Evolutionary conservation across 1,139 yeast species (phyloP), one percentile per base, ranked within the genome.

Genomic region (Nadsonia starkeyi-henricii): DNA sequence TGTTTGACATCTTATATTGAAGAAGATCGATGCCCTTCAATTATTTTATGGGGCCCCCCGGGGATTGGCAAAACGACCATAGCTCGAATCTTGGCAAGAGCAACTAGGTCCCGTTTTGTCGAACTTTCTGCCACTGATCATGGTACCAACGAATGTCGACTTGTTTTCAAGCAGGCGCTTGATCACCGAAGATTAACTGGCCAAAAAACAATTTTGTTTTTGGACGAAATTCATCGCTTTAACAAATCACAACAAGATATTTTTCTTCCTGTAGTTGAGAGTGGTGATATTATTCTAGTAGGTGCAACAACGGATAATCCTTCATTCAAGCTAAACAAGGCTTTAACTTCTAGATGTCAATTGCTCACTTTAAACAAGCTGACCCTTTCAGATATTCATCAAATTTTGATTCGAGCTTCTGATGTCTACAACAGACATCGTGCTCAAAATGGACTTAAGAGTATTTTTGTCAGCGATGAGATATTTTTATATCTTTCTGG

Each of bases 251-350:
- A 88, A 53, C 98, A 93, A 61, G 98, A 93, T 63, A 68, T 85
- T 28, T 76, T 93, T 50, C 67, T 28, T 94, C 84, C 59, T 71
- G 75, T 51, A 88, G 69, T 70, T 3, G 74, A 70, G 53, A 51
- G 57, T 2, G 74, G 74, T 19, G 71, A 67, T 47, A 64, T 70
- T 33, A 62, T 65, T 8, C 55, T 70, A 42, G 79, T 91, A 48
- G 98, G 98, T 0, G 97, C 98, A 8, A 93, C 98, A 0, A 91
- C 98, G 0, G 98, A 91, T 62, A 93, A 93, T 60, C 98, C 98
- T 1, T 84, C 95, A 28, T 93, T 91, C 63, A 86, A 85, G 49
- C 64, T 91, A 44, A 88, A 88, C 58, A 84, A 86, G 58, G 97
- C 98, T 0, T 66, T 91, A 47, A 68, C 91, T 36, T 86, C 96